Conservation (phyloP, 108 stramenopile species). For the Fistulifera pelliculosa region DNA sequence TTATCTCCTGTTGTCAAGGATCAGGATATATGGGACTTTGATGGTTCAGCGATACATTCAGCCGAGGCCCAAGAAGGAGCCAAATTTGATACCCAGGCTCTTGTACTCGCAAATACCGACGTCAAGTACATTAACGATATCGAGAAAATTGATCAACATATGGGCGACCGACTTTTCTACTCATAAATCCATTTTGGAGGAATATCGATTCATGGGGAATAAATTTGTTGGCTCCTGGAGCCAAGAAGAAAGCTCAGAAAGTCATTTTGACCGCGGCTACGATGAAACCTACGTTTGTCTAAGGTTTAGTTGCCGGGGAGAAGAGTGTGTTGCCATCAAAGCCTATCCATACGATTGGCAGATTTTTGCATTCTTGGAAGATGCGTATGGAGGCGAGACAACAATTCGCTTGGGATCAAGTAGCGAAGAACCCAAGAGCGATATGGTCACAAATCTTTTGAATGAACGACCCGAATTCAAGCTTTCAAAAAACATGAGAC, state of each 20-base stretch:
- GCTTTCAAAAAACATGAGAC: conserved; percentile 72
- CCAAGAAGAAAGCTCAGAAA: conserved; percentile 56
- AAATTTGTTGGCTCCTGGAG: conserved; percentile 68
- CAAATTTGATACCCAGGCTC: conserved; percentile 51
- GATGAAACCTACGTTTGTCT: conserved; percentile 57
- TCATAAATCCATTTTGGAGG: conserved; percentile 81
- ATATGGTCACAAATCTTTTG: conserved; percentile 45
- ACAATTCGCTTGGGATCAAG: conserved; percentile 58
- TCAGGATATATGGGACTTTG: conserved; percentile 83
- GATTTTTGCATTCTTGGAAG: conserved; percentile 70
- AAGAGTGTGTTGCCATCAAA: conserved; percentile 74
- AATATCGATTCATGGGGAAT: conserved; percentile 76
- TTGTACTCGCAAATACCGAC: conserved; percentile 81
- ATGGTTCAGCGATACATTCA: conserved; percentile 59
- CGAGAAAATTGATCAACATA: conserved; percentile 30
- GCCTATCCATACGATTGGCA: conserved; percentile 86
- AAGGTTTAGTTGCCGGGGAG: conserved; percentile 55
- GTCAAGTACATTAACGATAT: conserved; percentile 72
- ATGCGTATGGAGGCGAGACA: conserved; percentile 22
- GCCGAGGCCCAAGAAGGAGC: conserved; percentile 38
- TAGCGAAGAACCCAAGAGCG: conserved; percentile 50
- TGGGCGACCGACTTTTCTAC: conserved; percentile 42
- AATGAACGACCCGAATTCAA: conserved; percentile 64
- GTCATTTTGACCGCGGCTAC: conserved; percentile 52
- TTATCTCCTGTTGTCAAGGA: conserved; percentile 39